Evolutionary conservation across 192 early-diverging fungal genomes (phyloP), one percentile per base, ranked within the genome.

Genomic region (Coemansia erecta): DNA sequence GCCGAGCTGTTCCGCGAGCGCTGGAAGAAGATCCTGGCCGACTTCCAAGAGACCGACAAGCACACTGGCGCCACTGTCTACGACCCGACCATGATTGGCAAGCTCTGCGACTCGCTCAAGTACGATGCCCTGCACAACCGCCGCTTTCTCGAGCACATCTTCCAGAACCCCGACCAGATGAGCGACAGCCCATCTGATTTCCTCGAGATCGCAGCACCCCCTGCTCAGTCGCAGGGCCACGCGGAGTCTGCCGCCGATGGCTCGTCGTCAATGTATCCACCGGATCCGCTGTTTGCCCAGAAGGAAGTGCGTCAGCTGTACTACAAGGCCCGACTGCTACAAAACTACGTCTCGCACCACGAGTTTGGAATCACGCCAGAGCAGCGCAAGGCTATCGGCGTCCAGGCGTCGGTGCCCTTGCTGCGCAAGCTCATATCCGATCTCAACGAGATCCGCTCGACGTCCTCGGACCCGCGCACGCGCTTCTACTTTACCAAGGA

Each of bases 81-180:
- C 64, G 88, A 90, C 56, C 91, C 94, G 0, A 90, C 91, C 31
- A 94, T 94, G 65, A 86, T 93, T 7, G 92, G 92, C 13, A 92
- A 95, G 62, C 79, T 98, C 7, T 96, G 97, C 63, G 96, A 98
- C 65, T 94, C 94, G 31, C 73, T 97, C 19, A 98, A 98, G 64
- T 97, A 94, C 61, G 96, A 98, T 61, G 87, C 95, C n/a, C 68
- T 98, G 44, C 96, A 98, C 65, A 98, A 98, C 66, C 86, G 95
- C 18, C 68, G 77, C 24, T 96, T 95, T 65, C 60, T 93, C 21
- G 87, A 94, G 44, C 83, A 82, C 50, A 89, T 85, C 42, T 89
- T 88, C 64, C 75, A 78, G 74, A 50, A 68, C 10, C 61, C 63
- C 17, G 63, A 71, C 7, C 23, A 67, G 6, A 68, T 71, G 40